Base-by-base conservation (phyloP, 768 basidiomycete genomes). In the Hericium erinaceus region DNA sequence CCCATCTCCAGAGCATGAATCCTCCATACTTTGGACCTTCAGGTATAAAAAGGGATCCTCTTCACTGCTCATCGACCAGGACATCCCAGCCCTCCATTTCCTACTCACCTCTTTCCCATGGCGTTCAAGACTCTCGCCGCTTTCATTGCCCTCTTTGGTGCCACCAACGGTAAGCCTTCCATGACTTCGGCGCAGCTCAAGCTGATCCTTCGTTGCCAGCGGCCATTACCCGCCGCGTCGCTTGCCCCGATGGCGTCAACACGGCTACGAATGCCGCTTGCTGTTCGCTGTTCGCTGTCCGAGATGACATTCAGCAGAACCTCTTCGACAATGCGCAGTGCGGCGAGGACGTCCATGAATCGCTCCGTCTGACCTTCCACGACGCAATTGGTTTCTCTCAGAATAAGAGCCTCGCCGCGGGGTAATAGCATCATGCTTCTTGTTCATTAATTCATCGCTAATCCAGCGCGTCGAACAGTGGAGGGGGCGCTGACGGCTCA, bases 271-370 rank as follows among this genome's bases (percentile, higher is more conserved):
- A 73, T 50, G 65, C 54, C 9, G 66, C 66, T 8, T 73, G 71
- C 50, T 72, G 71, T 55, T 60, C 55, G 7, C 66, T 65, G 40
- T 70, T 70, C 64, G 58, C 65, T 16, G 58, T 73, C 57, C 60
- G 64, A 10, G 66, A 69, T 9, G 70, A 73, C 58, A 63, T 73
- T 18, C 60, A 72, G 55, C 39, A 50, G 18, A 67, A 69, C 56
- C 53, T 70, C 15, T 71, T 70, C 58, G 57, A 64, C 48, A 55
- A 59, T 38, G 68, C 63, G 15, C 22, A 65, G 54, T 72, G 72
- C 57, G 65, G 65, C 24, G 70, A 71, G 48, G 67, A 68, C 10
- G 70, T 65, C 8, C 67, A 68, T 50, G 67, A 64, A 39, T 60
- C 66, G 22, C 57, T 68, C 18, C 66, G 67, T 33, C 57, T 69